phyloP scores from a whole-genome alignment of 495 filamentous ascomycete genomes.

The Durotheca rogersii region DNA sequence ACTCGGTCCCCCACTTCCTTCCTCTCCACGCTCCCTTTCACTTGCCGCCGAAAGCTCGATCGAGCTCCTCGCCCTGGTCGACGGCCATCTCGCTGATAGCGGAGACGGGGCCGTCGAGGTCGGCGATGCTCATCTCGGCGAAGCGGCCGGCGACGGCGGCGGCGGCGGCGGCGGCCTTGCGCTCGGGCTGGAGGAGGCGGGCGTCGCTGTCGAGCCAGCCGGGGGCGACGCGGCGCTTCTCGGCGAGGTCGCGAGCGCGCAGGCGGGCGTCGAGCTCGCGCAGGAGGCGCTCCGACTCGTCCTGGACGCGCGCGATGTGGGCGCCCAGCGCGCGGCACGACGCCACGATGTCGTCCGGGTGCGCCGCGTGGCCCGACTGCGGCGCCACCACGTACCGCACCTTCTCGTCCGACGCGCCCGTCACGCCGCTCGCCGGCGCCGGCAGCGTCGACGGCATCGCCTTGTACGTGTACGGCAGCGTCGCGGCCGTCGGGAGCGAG shows the following conservation, averaged over 20 bases:
- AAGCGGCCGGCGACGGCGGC: conserved; percentile 21
- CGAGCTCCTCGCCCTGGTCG: conserved; percentile 74
- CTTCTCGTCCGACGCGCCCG: conserved; percentile 43
- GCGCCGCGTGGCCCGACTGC: conserved; percentile 69
- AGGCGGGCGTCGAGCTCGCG: conserved; percentile 69
- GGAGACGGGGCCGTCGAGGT: conserved; percentile 35
- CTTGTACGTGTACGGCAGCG: conserved; percentile 94
- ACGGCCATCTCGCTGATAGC: conserved; percentile 48
- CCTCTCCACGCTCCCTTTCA: no score
- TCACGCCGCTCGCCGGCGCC: conserved; percentile 64
- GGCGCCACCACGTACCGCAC: conserved; percentile 78
- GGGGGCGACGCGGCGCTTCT: conserved; percentile 87
- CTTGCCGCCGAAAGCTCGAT: conserved; percentile 80
- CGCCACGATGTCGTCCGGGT: conserved; percentile 77
- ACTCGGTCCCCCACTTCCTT: no score
- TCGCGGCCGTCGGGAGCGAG: conserved; percentile 83
- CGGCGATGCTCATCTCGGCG: conserved; percentile 39
- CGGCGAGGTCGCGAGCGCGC: conserved; percentile 75
- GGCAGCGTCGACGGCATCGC: conserved; percentile 82
- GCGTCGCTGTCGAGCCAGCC: conserved; percentile 93
- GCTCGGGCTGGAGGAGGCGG: conserved; percentile 75
- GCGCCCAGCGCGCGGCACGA: conserved; percentile 73
- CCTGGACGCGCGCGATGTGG: conserved; percentile 66
- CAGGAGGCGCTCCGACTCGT: conserved; percentile 64
- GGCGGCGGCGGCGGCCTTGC: conserved; percentile 29